Percentiles rank a stretch among this genome's conserved stretches.
These are phyloP conservation scores for Phytophthora macrochlamydospora DNA, from an alignment of 352 stramenopile genomes.

Conservation along the genomic window DNA sequence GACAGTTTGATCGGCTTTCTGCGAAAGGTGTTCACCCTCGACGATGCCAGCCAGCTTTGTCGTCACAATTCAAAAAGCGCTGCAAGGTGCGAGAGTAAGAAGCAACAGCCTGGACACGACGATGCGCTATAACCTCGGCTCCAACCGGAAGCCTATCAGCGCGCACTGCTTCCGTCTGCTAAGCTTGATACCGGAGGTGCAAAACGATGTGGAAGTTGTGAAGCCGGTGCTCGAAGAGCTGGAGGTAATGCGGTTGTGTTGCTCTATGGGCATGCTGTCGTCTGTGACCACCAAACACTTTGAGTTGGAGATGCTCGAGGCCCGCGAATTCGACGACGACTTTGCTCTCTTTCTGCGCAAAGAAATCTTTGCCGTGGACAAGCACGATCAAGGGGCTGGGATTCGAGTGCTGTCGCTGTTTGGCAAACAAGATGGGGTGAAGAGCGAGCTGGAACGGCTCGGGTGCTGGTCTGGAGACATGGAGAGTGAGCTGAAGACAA, in stretches of 20 bases:
- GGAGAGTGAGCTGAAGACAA: conserved; percentile 33
- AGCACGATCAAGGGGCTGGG: conserved; percentile 2
- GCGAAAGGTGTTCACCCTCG: background rate
- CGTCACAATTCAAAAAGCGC: conserved; percentile 18
- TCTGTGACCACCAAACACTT: conserved; percentile 58
- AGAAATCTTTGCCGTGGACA: conserved; percentile 42
- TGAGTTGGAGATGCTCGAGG: conserved; percentile 53
- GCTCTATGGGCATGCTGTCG: conserved; percentile 52
- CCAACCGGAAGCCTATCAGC: conserved; percentile 27
- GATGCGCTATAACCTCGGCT: conserved; percentile 25
- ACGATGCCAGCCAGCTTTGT: background rate
- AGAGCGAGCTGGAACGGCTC: conserved; percentile 39
- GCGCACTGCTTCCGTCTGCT: conserved; percentile 62
- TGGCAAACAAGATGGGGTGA: conserved; percentile 63
- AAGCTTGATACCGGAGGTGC: conserved; percentile 49
- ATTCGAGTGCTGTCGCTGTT: conserved; percentile 59
- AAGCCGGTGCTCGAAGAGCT: conserved; percentile 73
- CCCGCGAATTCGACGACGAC: conserved; percentile 67
- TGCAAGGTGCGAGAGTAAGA: conserved; percentile 16
- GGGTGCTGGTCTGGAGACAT: conserved; percentile 53
- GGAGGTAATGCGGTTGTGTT: conserved; percentile 72
- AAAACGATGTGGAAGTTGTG: conserved; percentile 73
- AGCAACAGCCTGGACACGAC: background rate
- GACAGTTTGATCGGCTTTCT: background rate
- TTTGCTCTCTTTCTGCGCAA: conserved; percentile 62